A percentile compares a stretch with the other conserved stretches of the same genome.
These are phyloP conservation scores for Rhododendron kiyosumense DNA, from an alignment of 148 eudicot species.

Conservation along the genomic window DNA sequence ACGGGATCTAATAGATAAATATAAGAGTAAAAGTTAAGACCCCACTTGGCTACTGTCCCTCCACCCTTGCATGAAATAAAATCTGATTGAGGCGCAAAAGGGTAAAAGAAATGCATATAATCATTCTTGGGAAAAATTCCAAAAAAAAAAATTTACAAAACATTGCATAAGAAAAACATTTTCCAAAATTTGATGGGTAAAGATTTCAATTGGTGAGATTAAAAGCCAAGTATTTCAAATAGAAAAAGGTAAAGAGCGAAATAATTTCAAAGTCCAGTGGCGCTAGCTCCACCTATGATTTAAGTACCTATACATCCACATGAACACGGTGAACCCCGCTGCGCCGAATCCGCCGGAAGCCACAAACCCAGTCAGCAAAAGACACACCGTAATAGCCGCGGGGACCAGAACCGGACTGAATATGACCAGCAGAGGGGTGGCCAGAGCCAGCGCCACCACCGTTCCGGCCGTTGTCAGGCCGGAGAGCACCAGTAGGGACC, in stretches of 20 bases:
- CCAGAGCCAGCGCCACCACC: constrained; percentile 38
- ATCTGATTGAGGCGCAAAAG: too few relatives aligned
- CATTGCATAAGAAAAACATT: too few relatives aligned
- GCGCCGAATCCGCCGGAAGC: constrained; percentile 63
- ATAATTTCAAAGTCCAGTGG: neutral
- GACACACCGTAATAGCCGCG: constrained; percentile 34
- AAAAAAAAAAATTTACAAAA: too few relatives aligned
- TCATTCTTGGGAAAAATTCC: too few relatives aligned
- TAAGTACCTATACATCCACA: constrained; percentile 53
- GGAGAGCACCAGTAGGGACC: constrained; percentile 32
- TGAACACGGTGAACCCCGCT: constrained; percentile 46
- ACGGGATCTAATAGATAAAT: too few relatives aligned
- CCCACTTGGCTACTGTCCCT: too few relatives aligned
- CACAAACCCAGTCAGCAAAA: constrained; percentile 38
- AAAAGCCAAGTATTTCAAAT: too few relatives aligned
- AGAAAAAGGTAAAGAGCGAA: neutral
- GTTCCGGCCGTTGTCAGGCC: constrained; percentile 39
- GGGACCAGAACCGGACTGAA: constrained; percentile 69
- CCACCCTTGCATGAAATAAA: too few relatives aligned
- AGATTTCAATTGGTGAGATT: too few relatives aligned
- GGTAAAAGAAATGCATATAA: too few relatives aligned
- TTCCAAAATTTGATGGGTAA: too few relatives aligned
- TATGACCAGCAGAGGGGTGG: constrained; percentile 49
- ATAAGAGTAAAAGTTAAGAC: too few relatives aligned
- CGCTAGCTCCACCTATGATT: neutral